These are phyloP conservation scores for Xanthoconium separans DNA, from an alignment of 1,284 basidiomycete species.

Conservation along the genomic window DNA sequence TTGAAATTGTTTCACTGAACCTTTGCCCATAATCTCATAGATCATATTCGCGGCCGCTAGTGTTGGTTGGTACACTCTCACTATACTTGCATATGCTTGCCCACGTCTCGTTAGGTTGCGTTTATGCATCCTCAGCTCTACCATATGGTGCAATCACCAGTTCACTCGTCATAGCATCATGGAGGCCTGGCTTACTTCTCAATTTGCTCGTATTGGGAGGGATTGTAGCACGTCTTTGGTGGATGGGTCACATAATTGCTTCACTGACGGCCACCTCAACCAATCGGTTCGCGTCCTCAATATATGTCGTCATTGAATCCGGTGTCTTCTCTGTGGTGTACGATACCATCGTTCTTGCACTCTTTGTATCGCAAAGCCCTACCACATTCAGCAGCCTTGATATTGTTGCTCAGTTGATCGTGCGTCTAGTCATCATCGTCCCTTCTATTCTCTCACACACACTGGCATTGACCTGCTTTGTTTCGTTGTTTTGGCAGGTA, in stretches of 20 bases:
- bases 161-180: neutral
- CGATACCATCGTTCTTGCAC: neutral
- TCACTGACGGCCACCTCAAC: neutral
- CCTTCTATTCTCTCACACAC: neutral
- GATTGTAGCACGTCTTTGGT: neutral
- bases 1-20: neutral
- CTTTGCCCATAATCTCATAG: neutral
- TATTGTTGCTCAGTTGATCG: neutral
- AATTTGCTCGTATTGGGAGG: neutral
- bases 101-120: neutral
- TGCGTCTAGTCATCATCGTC: neutral
- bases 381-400: neutral
- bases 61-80: neutral
- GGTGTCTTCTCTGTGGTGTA: neutral
- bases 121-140: neutral
- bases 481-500: neutral
- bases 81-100: neutral
- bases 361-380: neutral
- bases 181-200: neutral
- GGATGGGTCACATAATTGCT: neutral
- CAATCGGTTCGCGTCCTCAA: neutral
- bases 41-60: neutral
- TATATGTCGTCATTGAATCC: slow-evolving; percentile 2
- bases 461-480: too few relatives aligned
- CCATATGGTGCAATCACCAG: neutral